Percentiles rank a stretch among this genome's conserved stretches.
These are phyloP conservation scores for Lumnitzera racemosa DNA, from an alignment of 345 rosid genomes.

Conservation along the genomic window DNA sequence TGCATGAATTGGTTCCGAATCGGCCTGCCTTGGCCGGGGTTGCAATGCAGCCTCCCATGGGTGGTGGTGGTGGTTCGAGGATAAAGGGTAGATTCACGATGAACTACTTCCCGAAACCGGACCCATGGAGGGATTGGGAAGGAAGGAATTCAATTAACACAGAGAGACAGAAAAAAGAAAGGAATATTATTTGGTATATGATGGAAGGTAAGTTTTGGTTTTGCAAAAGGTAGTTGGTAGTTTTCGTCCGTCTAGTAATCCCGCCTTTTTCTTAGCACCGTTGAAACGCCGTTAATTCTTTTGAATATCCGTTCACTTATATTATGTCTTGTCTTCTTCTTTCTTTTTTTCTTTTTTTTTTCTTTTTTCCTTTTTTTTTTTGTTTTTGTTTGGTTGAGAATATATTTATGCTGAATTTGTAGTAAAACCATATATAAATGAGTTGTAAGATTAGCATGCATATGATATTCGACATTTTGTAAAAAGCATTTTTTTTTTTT, in stretches of 20 bases:
- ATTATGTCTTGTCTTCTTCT: too few species aligned
- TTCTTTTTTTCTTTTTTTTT: too few species aligned
- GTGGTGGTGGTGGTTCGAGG: neutral
- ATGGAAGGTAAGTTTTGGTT: neutral
- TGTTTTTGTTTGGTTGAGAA: too few species aligned
- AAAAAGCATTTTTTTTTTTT: too few species aligned
- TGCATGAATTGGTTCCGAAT: neutral
- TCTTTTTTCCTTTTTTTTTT: too few species aligned
- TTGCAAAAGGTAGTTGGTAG: constrained; percentile 1
- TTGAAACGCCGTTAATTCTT: constrained; percentile 2
- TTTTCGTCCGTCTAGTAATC: neutral
- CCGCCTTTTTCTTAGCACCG: constrained; percentile 9
- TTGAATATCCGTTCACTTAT: neutral
- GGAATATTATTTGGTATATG: neutral
- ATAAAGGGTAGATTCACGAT: too few species aligned
- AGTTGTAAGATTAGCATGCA: too few species aligned
- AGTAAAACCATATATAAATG: too few species aligned
- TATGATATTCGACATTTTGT: too few species aligned
- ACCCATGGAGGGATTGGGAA: neutral
- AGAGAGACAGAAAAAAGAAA: neutral
- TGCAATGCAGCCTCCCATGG: constrained; percentile 17
- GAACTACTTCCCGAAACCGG: neutral
- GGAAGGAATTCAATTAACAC: neutral
- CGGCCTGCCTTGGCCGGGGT: constrained; percentile 7
- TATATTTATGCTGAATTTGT: too few species aligned